A percentile compares a stretch with the other conserved stretches of the same genome.
phyloP scores from a whole-genome alignment of 192 early-diverging fungal genomes.

The Coemansia reversa region DNA sequence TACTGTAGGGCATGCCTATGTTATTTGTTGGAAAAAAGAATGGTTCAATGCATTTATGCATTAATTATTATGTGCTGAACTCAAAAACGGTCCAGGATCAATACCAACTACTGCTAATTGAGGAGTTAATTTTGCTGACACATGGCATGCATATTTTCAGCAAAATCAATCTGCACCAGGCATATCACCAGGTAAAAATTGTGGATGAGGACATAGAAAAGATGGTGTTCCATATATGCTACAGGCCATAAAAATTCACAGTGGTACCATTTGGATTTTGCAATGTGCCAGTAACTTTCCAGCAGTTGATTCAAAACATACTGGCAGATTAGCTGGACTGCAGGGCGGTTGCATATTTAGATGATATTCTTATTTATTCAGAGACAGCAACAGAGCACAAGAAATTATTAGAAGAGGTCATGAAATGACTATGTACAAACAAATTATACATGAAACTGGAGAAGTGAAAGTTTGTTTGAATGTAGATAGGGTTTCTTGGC shows the following conservation, averaged over 20 bases:
- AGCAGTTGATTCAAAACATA: no score
- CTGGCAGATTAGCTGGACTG: no score
- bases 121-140: constrained; percentile 43
- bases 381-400: constrained; percentile 9
- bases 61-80: constrained; percentile 63
- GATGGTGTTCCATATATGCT: constrained; percentile 50
- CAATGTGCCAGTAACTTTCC: constrained; percentile 57
- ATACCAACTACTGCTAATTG: constrained; percentile 56
- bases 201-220: constrained; percentile 33
- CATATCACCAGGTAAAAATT: constrained; percentile 52
- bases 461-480: constrained; percentile 1
- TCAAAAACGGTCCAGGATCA: constrained; percentile 47
- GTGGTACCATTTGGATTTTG: constrained; percentile 51
- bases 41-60: constrained; percentile 30
- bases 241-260: constrained; percentile 52
- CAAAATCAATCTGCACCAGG: constrained; percentile 46
- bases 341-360: no score
- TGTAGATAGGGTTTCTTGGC: no score
- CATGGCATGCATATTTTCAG: constrained; percentile 32
- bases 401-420: background rate
- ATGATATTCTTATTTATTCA: no score
- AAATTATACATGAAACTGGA: background rate
- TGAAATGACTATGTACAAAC: constrained; percentile 2
- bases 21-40: constrained; percentile 50
- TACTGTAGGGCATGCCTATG: constrained; percentile 49